Percentiles rank a stretch among this genome's conserved stretches.
Evolutionary conservation across 1,139 yeast genomes (phyloP).

Genomic region (Zhuliangozyma blackwelliae): DNA sequence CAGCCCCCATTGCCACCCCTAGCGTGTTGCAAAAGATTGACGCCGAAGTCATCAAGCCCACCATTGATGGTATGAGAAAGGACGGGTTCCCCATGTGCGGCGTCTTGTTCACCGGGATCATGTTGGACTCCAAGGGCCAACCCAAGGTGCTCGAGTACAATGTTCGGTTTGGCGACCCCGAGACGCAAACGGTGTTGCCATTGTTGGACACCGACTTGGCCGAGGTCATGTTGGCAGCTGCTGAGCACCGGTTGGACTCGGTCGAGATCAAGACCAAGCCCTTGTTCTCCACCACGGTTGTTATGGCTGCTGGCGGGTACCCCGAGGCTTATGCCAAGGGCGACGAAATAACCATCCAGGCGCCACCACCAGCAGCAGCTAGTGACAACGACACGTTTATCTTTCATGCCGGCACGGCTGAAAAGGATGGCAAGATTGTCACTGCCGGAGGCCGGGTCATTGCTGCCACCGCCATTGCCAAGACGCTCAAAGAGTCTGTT

Average conservation of each 20-base stretch:
- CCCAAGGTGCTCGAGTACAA: slow-evolving; percentile 97
- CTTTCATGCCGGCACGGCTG: slow-evolving; percentile 92
- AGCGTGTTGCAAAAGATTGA: slow-evolving; percentile 66
- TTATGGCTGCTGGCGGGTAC: slow-evolving; percentile 95
- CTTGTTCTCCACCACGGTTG: slow-evolving; percentile 83
- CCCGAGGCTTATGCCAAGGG: slow-evolving; percentile 87
- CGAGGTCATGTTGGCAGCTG: slow-evolving; percentile 87
- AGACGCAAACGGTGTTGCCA: slow-evolving; percentile 94
- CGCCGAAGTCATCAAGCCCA: slow-evolving; percentile 73
- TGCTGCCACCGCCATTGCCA: slow-evolving; percentile 86
- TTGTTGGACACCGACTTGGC: slow-evolving; percentile 88
- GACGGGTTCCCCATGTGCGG: slow-evolving; percentile 97
- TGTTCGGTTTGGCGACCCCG: slow-evolving; percentile 98
- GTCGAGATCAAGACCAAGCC: slow-evolving; percentile 61
- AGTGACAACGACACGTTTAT: slow-evolving; percentile 48
- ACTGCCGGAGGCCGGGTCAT: slow-evolving; percentile 97
- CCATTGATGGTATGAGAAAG: slow-evolving; percentile 93
- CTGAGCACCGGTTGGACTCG: slow-evolving; percentile 90
- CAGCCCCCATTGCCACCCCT: slow-evolving; percentile 88
- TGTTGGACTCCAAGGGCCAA: slow-evolving; percentile 71
- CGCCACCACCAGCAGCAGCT: slow-evolving; percentile 20
- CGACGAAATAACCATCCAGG: slow-evolving; percentile 65
- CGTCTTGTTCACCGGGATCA: slow-evolving; percentile 92
- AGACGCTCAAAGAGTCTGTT: slow-evolving; percentile 74
- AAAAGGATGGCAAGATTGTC: slow-evolving; percentile 54